phyloP scores from a whole-genome alignment of 805 yeast genomes.

The Myxozyma neotropica region DNA sequence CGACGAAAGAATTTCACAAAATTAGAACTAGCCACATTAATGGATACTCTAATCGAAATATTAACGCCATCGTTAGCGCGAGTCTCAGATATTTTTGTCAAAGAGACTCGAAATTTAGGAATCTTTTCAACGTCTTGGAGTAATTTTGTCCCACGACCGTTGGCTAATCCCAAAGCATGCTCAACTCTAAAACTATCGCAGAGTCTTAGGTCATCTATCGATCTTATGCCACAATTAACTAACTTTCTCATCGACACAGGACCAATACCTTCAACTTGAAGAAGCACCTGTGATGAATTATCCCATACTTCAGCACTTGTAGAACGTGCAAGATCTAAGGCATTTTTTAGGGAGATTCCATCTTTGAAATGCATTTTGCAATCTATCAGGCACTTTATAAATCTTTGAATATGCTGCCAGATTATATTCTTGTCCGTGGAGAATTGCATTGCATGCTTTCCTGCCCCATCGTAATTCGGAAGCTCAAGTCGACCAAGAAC shows the following conservation, averaged over 20 bases:
- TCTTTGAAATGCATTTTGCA: conserved; percentile 49
- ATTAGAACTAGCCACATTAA: conserved; percentile 33
- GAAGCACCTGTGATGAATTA: conserved; percentile 48
- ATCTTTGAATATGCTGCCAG: conserved; percentile 49
- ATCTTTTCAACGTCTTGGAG: conserved; percentile 42
- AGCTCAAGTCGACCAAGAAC: conserved; percentile 51
- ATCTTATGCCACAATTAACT: conserved; percentile 43
- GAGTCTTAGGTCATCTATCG: conserved; percentile 41
- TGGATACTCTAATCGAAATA: conserved; percentile 34
- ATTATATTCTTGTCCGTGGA: conserved; percentile 50
- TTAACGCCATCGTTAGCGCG: conserved; percentile 27
- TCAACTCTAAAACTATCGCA: conserved; percentile 47
- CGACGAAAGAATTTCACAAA: conserved; percentile 35
- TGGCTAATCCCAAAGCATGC: conserved; percentile 46
- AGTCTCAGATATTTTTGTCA: conserved; percentile 17
- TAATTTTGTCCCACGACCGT: conserved; percentile 49
- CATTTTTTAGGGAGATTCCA: conserved; percentile 46
- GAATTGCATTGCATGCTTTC: conserved; percentile 47
- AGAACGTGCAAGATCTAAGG: conserved; percentile 48
- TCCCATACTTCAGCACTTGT: conserved; percentile 56
- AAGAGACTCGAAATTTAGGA: conserved; percentile 45
- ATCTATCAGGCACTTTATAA: conserved; percentile 51
- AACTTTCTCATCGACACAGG: conserved; percentile 47
- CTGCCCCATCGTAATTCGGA: conserved; percentile 50
- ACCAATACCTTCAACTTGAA: conserved; percentile 55